A percentile compares a stretch with the other conserved stretches of the same genome.
phyloP scores from a whole-genome alignment of 805 yeast species.

The Lachancea fermentati region DNA sequence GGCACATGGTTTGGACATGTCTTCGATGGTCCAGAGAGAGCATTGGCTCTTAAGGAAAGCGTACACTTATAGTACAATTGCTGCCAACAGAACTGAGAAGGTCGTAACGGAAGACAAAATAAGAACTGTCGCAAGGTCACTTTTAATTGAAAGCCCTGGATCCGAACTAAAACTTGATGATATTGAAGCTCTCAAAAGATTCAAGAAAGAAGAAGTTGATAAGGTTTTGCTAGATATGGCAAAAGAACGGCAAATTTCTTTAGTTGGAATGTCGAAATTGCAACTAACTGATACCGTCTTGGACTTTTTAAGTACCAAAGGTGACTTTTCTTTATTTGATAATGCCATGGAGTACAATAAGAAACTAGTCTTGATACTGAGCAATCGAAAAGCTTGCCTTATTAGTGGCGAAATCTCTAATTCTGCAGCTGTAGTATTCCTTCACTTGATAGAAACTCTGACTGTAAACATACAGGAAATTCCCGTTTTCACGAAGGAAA shows the following conservation, averaged over 20 bases:
- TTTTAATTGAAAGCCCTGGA: slow-evolving; percentile 28
- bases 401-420: slow-evolving; percentile 53
- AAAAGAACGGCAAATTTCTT: slow-evolving; percentile 50
- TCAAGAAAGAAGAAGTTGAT: slow-evolving; percentile 46
- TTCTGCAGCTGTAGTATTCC: slow-evolving; percentile 55
- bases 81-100: slow-evolving; percentile 19
- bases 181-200: slow-evolving; percentile 33
- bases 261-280: slow-evolving; percentile 41
- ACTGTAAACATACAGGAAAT: slow-evolving; percentile 44
- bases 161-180: slow-evolving; percentile 24
- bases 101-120: slow-evolving; percentile 21
- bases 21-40: slow-evolving; percentile 71
- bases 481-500: slow-evolving; percentile 44
- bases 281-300: slow-evolving; percentile 18
- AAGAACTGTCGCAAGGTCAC: slow-evolving; percentile 32
- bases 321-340: slow-evolving; percentile 35
- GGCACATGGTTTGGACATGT: slow-evolving; percentile 41
- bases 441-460: slow-evolving; percentile 46
- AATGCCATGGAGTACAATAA: slow-evolving; percentile 44
- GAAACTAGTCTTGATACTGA: slow-evolving; percentile 37
- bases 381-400: slow-evolving; percentile 46
- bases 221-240: slow-evolving; percentile 39
- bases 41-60: slow-evolving; percentile 42
- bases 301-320: slow-evolving; percentile 27
- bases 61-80: slow-evolving; percentile 33